Percentiles rank a stretch among this genome's conserved stretches.
Evolutionary conservation across 257 asterid genomes (phyloP).

Genomic region (Solanum pimpinellifolium): DNA sequence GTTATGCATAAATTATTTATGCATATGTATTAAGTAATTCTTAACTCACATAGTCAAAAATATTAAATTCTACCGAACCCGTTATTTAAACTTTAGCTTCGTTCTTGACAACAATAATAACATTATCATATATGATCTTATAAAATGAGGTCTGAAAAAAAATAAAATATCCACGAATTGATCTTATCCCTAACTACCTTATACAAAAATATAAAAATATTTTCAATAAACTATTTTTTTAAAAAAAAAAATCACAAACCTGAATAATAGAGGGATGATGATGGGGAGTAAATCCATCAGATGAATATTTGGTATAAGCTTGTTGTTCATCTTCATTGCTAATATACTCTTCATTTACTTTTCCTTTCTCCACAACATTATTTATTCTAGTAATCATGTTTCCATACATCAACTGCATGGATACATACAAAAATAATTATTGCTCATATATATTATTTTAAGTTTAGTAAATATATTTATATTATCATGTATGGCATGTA

Average conservation of each 20-base stretch:
- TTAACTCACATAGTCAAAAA: no score
- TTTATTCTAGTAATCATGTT: background rate
- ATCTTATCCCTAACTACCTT: background rate
- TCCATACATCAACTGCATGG: background rate
- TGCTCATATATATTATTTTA: background rate
- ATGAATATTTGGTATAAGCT: background rate
- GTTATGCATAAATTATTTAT: fast-evolving
- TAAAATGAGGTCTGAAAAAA: background rate
- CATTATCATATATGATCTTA: no score
- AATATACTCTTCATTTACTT: background rate
- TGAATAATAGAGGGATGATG: background rate
- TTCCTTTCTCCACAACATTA: background rate
- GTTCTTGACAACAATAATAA: no score
- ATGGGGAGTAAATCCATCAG: background rate
- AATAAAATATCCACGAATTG: no score
- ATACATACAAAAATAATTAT: background rate
- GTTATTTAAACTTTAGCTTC: fast-evolving
- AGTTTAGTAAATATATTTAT: no score
- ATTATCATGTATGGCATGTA: no score
- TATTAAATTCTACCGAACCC: no score
- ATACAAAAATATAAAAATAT: no score
- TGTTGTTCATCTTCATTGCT: background rate
- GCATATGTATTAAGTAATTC: no score
- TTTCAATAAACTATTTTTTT: no score
- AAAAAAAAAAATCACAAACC: background rate